Evolutionary conservation across 2,329 filamentous ascomycete genomes (phyloP).

Genomic region (Pyricularia sp.): DNA sequence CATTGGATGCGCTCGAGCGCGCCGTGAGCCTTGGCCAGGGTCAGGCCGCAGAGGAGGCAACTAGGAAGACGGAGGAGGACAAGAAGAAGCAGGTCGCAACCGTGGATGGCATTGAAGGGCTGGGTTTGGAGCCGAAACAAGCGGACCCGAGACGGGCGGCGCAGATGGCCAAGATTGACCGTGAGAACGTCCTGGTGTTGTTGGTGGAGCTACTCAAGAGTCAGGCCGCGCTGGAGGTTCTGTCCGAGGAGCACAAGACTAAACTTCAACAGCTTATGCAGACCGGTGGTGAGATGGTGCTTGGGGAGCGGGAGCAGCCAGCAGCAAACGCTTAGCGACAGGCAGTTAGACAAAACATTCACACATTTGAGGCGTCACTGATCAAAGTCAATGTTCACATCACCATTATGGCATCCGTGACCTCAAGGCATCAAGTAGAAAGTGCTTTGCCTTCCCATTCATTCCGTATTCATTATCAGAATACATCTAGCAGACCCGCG

Average conservation of each 20-base stretch:
- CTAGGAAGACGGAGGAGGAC: slow-evolving; percentile 5
- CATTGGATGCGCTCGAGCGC: not conserved
- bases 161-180: slow-evolving; percentile 37
- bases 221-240: slow-evolving; percentile 18
- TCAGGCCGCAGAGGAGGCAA: not conserved
- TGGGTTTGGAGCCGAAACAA: slow-evolving; percentile 33
- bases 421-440: not conserved
- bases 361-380: not conserved
- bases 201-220: slow-evolving; percentile 40
- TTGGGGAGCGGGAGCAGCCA: slow-evolving; percentile 12
- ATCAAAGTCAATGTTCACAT: not conserved
- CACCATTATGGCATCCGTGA: not conserved
- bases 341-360: not conserved
- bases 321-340: not conserved
- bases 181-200: slow-evolving; percentile 49
- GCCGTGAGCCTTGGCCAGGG: not conserved
- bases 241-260: slow-evolving; percentile 24
- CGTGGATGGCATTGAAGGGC: slow-evolving; percentile 15
- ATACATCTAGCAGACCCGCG: slow-evolving; percentile 20
- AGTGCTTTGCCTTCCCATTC: slow-evolving; percentile 4
- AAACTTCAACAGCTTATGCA: slow-evolving; percentile 36
- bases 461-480: slow-evolving; percentile 20
- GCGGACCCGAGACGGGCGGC: slow-evolving; percentile 28
- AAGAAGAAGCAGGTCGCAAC: slow-evolving; percentile 6
- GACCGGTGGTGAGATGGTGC: slow-evolving; percentile 33